Evolutionary conservation across 2,329 filamentous ascomycete species (phyloP).

Genomic region (Cladosporium cucumerinum): DNA sequence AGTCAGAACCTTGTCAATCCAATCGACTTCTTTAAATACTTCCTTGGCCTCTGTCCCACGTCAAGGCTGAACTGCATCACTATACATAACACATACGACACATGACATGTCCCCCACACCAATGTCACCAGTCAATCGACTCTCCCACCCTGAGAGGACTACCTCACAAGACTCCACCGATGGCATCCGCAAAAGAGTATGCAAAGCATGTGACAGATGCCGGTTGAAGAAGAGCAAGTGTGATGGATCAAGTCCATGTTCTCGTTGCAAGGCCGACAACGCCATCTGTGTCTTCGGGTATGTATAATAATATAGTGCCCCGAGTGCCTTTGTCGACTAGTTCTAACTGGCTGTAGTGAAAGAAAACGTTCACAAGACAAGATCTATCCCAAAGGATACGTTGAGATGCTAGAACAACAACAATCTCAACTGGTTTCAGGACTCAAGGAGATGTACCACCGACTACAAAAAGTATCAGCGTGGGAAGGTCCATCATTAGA

Average conservation of each 20-base stretch:
- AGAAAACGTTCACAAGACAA: slow-evolving; percentile 65
- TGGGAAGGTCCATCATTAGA: slow-evolving; percentile 56
- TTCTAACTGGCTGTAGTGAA: slow-evolving; percentile 37
- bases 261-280: slow-evolving; percentile 61
- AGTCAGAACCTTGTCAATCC: slow-evolving; percentile 5
- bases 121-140: slow-evolving; percentile 25
- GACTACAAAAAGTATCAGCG: slow-evolving; percentile 49
- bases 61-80: neutral
- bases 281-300: slow-evolving; percentile 61
- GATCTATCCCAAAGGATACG: slow-evolving; percentile 65
- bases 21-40: slow-evolving; percentile 5
- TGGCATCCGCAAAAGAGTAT: slow-evolving; percentile 55
- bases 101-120: slow-evolving; percentile 16
- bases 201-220: slow-evolving; percentile 65
- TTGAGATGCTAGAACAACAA: slow-evolving; percentile 66
- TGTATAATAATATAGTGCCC: neutral
- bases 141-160: slow-evolving; percentile 24
- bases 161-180: slow-evolving; percentile 27
- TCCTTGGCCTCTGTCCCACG: neutral
- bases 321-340: neutral
- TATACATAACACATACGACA: neutral
- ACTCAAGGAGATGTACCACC: slow-evolving; percentile 58
- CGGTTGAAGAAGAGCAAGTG: slow-evolving; percentile 67
- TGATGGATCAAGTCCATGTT: slow-evolving; percentile 60
- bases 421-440: slow-evolving; percentile 60